A percentile compares a stretch with the other conserved stretches of the same genome.
Evolutionary conservation across 2,329 filamentous ascomycete genomes (phyloP).

Genomic region (Ophiobolus disseminans): DNA sequence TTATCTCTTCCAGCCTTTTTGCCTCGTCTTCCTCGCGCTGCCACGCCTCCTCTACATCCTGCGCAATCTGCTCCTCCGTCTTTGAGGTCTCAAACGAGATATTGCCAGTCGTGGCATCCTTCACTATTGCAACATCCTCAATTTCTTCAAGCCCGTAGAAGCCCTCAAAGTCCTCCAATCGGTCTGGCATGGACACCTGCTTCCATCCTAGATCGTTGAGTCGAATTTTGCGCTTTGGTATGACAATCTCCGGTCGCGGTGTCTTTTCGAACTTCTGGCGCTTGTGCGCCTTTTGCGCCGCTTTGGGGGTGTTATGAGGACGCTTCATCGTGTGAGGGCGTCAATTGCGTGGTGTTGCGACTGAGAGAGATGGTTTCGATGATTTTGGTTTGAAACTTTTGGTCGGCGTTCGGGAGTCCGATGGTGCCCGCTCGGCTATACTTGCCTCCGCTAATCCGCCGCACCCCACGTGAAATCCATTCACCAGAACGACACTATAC

Average conservation of each 20-base stretch:
- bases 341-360: conserved; percentile 12
- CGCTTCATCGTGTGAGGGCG: conserved; percentile 44
- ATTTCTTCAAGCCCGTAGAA: conserved; percentile 94
- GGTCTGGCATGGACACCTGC: conserved; percentile 72
- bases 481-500: too few species aligned
- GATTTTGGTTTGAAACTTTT: conserved; percentile 26
- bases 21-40: conserved; percentile 30
- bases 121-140: conserved; percentile 86
- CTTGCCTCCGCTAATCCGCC: conserved; percentile 18
- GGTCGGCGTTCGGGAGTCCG: conserved; percentile 35
- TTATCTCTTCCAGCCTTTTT: conserved; percentile 29
- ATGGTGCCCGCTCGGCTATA: conserved; percentile 31
- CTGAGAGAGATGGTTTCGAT: conserved; percentile 7
- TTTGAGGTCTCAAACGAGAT: conserved; percentile 50
- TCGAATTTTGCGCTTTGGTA: conserved; percentile 42
- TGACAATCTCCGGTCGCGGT: conserved; percentile 18
- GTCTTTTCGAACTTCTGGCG: conserved; percentile 50
- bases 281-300: conserved; percentile 51
- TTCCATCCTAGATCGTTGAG: conserved; percentile 67
- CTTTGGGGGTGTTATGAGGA: conserved; percentile 46
- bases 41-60: conserved; percentile 30
- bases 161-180: conserved; percentile 87
- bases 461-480: conserved; percentile 31
- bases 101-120: conserved; percentile 59
- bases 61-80: conserved; percentile 33